Evolutionary conservation across 495 filamentous ascomycete species (phyloP), one percentile per base, ranked within the genome.

Genomic region (Penicillium egyptiacum): DNA sequence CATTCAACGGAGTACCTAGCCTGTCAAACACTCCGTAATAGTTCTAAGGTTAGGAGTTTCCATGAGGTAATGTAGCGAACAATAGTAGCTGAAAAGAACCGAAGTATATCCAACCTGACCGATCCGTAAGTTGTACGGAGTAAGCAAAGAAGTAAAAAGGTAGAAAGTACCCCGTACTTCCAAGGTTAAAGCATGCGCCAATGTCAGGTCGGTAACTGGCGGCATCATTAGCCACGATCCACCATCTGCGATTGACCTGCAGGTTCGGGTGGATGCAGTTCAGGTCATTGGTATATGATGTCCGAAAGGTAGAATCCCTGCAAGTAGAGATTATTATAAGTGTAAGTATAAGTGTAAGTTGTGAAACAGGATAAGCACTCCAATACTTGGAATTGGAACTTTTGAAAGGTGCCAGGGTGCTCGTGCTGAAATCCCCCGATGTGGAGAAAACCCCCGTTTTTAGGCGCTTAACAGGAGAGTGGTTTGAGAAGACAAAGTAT

Each of bases 241-340:
- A 56, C 58, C 51, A 55, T 56, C 55, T 59, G 51, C 59, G 59
- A 60, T 61, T 68, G 53, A 53, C 54, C 63, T 66, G 60, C 63
- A 55, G 39, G 25, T 31, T 31, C 45, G 45, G 45, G 45, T 47
- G 16, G 45, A 19, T 47, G 45, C 45, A 30, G 16, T 47, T 30
- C 12, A 28, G 16, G 40, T 42, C 17, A 42, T 12, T 20, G 19
- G 40, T 42, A 42, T 42, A 19, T 22, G 40, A 42, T 42, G 19
- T 22, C 19, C 17, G 19, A 42, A 37, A 37, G 19, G 4, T 42
- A 42, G 19, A 22, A 42, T 12, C 33, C 33, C 5, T 37, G 33
- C 14, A 7, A 16, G 33, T 37, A 37, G 33, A 42, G 22, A 42
- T 19, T n/a, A 2, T 42, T 42, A 3, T 44, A 43, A 20, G 1